A percentile compares a stretch with the other conserved stretches of the same genome.
These are phyloP conservation scores for Westerdykella ornata DNA, from an alignment of 2,329 filamentous ascomycete species.

Conservation along the genomic window DNA sequence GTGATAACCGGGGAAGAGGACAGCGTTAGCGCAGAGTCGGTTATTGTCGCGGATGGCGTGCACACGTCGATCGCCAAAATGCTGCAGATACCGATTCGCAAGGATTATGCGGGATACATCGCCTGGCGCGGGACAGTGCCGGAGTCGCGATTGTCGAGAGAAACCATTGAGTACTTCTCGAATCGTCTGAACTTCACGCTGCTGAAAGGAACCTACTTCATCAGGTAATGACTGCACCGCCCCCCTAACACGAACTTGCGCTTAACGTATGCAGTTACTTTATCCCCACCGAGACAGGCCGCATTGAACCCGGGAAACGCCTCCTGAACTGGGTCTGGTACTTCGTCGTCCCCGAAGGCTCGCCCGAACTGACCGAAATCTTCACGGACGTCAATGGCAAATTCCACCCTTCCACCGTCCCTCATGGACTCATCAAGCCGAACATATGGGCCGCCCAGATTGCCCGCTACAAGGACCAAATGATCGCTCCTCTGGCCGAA, in stretches of 20 bases:
- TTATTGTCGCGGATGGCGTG: slow-evolving; percentile 29
- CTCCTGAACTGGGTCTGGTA: slow-evolving; percentile 48
- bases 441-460: slow-evolving; percentile 3
- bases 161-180: slow-evolving; percentile 23
- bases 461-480: slow-evolving; percentile 21
- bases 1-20: slow-evolving; percentile 14
- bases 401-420: slow-evolving; percentile 3
- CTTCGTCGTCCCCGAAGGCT: slow-evolving; percentile 38
- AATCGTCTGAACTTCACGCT: slow-evolving; percentile 37
- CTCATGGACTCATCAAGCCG: slow-evolving; percentile 1
- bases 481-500: slow-evolving; percentile 35
- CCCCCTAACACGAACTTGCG: slow-evolving; percentile 34
- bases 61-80: slow-evolving; percentile 24
- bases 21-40: slow-evolving; percentile 20
- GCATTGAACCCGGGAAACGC: slow-evolving; percentile 35
- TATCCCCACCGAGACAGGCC: slow-evolving; percentile 42
- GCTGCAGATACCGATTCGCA: slow-evolving; percentile 15
- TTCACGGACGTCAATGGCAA: slow-evolving; percentile 42
- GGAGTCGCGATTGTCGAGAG: slow-evolving; percentile 16
- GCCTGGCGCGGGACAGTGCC: slow-evolving; percentile 28
- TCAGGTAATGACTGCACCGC: slow-evolving; percentile 16
- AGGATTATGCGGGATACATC: slow-evolving; percentile 30
- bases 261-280: slow-evolving; percentile 29
- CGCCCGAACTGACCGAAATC: slow-evolving; percentile 36
- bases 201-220: too few species aligned